Evolutionary conservation across 768 basidiomycete species (phyloP).

Genomic region (Dentipellis sp.): DNA sequence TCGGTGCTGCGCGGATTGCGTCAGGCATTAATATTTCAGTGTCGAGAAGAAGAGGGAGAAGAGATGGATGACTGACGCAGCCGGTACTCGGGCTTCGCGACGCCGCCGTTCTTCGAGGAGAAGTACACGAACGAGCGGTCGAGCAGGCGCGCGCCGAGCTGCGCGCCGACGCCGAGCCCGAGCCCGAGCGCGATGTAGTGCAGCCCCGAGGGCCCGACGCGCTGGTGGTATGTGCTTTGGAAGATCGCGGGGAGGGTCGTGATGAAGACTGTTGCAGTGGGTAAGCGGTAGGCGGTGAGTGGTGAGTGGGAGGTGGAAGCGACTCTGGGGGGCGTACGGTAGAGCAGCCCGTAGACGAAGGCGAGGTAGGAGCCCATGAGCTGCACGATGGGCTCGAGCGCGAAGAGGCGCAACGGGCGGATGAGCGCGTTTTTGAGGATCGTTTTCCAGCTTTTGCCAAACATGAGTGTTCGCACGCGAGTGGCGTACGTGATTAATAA

Average conservation of each 20-base stretch:
- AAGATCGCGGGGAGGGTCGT: constrained; percentile 59
- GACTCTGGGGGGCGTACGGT: constrained; percentile 8
- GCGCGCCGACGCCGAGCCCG: constrained; percentile 42
- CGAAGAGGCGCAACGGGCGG: constrained; percentile 61
- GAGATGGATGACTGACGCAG: no score
- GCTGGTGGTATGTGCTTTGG: constrained; percentile 40
- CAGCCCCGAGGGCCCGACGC: constrained; percentile 49
- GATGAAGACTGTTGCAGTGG: constrained; percentile 64
- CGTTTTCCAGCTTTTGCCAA: constrained; percentile 41
- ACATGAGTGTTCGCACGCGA: no score
- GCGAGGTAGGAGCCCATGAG: constrained; percentile 61
- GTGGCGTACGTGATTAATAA: background rate
- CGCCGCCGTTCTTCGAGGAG: constrained; percentile 41
- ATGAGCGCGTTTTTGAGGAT: constrained; percentile 45
- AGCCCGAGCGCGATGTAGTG: constrained; percentile 66
- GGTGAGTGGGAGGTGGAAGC: no score
- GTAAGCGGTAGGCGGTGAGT: no score
- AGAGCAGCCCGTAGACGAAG: constrained; percentile 42
- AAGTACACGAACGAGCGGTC: constrained; percentile 47
- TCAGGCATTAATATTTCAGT: no score
- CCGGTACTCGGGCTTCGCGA: constrained; percentile 45
- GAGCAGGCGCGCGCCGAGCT: constrained; percentile 43
- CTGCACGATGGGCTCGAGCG: constrained; percentile 56
- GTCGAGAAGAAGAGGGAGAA: no score
- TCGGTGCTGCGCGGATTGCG: constrained; percentile 19